Evolutionary conservation across 352 stramenopile genomes (phyloP), one percentile per base, ranked within the genome.

Genomic region (Pythium guiyangense): DNA sequence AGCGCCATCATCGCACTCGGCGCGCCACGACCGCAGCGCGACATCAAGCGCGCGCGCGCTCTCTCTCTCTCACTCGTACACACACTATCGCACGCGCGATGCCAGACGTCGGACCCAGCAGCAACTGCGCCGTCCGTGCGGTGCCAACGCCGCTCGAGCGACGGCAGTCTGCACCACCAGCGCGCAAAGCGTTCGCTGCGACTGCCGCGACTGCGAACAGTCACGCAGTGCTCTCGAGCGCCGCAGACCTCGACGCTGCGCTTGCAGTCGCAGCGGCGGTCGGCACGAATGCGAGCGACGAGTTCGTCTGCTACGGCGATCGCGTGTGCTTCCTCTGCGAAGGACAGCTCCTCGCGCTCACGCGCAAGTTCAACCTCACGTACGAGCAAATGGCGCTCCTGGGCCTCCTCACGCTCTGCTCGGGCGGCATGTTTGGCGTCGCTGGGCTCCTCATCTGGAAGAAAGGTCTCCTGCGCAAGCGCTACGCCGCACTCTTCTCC

Each of bases 231-330:
- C 4, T 37, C 39, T 9, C 39, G 18, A 45, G 18, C 18, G 39
- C 39, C 9, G 39, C 18, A 4, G 42, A 47, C 42, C n/a, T 47
- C 3, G 42, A 26, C 42, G 42, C 14, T 8, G 39, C 39, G 17
- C 39, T 43, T 14, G 11, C 26, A 27, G 25, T 29, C 39, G 26
- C 15, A 14, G 10, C 37, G 48, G 17, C 27, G 27, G 34, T 4
- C 17, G 5, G 2, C n/a, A 31, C 9, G 11, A 51, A 46, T 34
- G 18, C 49, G 20, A 14, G 26, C 29, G 71, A 80, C 51, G 79
- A 88, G 55, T 88, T 86, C 56, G 76, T 91, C 62, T 84, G 81
- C 67, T 91, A 89, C 40, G 81, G 81, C 22, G 78, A 91, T 53
- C 81, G 77, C 52, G 50, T 91, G 11, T 84, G 70, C 39, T 78